Percentiles rank a stretch among this genome's conserved stretches.
phyloP scores from a whole-genome alignment of 257 asterid species.

The Penstemon newberryi region DNA sequence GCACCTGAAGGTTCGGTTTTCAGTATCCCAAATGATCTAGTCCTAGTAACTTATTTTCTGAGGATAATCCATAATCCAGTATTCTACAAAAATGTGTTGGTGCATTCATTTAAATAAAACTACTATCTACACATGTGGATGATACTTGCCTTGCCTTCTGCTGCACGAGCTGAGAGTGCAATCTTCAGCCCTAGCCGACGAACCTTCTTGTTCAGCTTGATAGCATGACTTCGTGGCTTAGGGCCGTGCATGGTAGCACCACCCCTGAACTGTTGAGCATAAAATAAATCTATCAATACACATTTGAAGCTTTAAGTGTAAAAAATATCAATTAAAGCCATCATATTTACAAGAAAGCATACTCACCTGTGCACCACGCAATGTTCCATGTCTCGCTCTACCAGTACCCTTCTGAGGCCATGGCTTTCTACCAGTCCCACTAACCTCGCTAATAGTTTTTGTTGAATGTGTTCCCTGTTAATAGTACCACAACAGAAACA shows the following conservation, averaged over 20 bases:
- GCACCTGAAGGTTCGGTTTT: too few species aligned
- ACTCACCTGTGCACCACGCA: slow-evolving; percentile 83
- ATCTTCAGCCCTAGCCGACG: slow-evolving; percentile 88
- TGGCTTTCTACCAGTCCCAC: slow-evolving; percentile 96
- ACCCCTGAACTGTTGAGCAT: slow-evolving; percentile 73
- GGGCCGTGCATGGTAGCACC: slow-evolving; percentile 94
- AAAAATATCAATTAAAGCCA: slow-evolving; percentile 4
- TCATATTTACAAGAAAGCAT: slow-evolving; percentile 21
- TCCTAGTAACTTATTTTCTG: not conserved
- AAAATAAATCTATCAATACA: slow-evolving; percentile 18
- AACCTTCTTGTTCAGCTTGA: slow-evolving; percentile 87
- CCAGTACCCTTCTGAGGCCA: slow-evolving; percentile 91
- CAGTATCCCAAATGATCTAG: too few species aligned
- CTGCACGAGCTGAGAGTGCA: slow-evolving; percentile 90
- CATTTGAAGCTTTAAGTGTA: slow-evolving; percentile 5
- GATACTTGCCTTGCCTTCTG: slow-evolving; percentile 92
- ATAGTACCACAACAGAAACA: slow-evolving; percentile 16
- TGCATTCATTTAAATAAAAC: not conserved
- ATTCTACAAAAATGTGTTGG: not conserved
- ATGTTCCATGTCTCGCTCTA: slow-evolving; percentile 87
- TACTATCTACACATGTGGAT: not conserved
- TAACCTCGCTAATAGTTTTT: slow-evolving; percentile 87
- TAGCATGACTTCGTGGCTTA: slow-evolving; percentile 93
- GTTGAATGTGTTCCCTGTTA: slow-evolving; percentile 93
- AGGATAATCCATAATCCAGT: slow-evolving; percentile 2